These are phyloP conservation scores for Heliosperma pusillum DNA, from an alignment of 148 eudicot genomes.

Conservation along the genomic window DNA sequence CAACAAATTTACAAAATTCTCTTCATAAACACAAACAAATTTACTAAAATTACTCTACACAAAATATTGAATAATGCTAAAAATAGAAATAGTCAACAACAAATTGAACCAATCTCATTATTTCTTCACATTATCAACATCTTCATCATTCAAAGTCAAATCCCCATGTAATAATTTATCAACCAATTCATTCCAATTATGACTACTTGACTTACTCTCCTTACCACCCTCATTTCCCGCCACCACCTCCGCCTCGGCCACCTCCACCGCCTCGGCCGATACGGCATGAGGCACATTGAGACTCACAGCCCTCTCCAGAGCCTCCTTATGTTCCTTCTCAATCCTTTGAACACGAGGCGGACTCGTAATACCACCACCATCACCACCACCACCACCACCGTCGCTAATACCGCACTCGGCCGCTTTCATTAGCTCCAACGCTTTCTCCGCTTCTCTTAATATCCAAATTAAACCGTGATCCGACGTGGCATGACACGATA, in stretches of 20 bases:
- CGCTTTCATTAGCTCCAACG: conserved; percentile 46
- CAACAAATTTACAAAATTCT: too few species aligned
- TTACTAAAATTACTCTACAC: neutral
- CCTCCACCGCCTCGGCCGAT: conserved; percentile 7
- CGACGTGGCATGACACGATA: conserved; percentile 79
- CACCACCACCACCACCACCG: neutral
- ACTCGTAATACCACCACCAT: conserved; percentile 32
- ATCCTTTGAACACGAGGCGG: conserved; percentile 65
- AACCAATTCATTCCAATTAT: conserved; percentile 63
- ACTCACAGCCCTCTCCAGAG: conserved; percentile 81
- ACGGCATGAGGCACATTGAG: conserved; percentile 80
- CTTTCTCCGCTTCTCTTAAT: conserved; percentile 68
- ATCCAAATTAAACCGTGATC: conserved; percentile 94
- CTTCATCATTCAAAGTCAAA: conserved; percentile 5
- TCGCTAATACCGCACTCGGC: neutral
- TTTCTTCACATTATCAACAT: conserved; percentile 18
- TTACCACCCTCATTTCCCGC: neutral
- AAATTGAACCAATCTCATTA: conserved; percentile 7
- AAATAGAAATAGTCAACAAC: neutral
- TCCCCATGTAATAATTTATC: conserved; percentile 46
- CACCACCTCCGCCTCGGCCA: neutral
- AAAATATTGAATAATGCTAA: too few species aligned
- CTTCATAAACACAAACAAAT: too few species aligned
- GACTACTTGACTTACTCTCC: neutral
- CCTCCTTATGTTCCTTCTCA: conserved; percentile 84